These are phyloP conservation scores for Sugiyamaella chiloensis DNA, from an alignment of 805 yeast species.

Conservation along the genomic window DNA sequence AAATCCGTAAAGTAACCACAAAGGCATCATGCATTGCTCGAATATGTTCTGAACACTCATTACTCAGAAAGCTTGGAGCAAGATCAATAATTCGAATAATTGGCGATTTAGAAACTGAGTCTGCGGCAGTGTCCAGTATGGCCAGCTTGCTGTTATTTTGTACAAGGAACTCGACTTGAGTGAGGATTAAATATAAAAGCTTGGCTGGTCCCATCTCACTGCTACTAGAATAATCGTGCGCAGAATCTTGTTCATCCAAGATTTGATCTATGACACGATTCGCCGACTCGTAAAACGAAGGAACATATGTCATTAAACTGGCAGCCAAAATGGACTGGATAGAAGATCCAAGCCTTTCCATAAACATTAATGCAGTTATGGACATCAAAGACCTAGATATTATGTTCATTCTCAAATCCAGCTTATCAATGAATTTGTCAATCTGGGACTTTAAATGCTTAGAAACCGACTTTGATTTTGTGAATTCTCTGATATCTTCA, in stretches of 20 bases:
- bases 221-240: neutral
- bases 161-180: constrained; percentile 1
- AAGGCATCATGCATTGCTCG: neutral
- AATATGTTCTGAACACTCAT: neutral
- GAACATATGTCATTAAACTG: neutral
- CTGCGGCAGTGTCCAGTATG: neutral
- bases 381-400: constrained; percentile 14
- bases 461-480: neutral
- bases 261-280: neutral
- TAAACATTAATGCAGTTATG: constrained; percentile 9
- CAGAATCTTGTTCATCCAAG: neutral
- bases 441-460: constrained; percentile 2
- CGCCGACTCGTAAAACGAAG: neutral
- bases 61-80: neutral
- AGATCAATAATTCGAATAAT: neutral
- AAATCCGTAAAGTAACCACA: neutral
- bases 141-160: neutral
- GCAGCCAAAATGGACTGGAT: neutral
- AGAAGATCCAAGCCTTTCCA: constrained; percentile 10
- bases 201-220: neutral
- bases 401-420: neutral
- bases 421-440: constrained; percentile 4
- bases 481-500: constrained; percentile 10
- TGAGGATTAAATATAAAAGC: neutral
- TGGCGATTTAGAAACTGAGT: neutral